Conservation (phyloP, 2,329 filamentous ascomycete genomes). For the Aspergillus tamarii region DNA sequence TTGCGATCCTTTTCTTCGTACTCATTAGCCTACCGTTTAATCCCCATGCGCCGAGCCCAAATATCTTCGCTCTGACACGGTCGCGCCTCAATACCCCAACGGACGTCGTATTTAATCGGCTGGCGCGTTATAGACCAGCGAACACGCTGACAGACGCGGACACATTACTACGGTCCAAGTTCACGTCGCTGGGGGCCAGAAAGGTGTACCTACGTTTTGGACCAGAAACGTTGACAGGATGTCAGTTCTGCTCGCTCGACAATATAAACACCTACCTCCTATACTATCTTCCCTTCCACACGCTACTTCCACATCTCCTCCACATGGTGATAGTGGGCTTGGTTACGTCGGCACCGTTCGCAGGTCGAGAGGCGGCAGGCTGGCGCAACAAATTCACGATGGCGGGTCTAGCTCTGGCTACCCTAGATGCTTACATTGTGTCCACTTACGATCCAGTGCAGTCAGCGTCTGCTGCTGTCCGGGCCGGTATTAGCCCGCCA, state of each 20-base stretch:
- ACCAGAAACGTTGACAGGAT: slow-evolving; percentile 71
- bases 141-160: slow-evolving; percentile 58
- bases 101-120: slow-evolving; percentile 79
- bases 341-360: slow-evolving; percentile 70
- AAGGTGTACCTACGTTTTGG: slow-evolving; percentile 85
- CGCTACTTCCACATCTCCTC: slow-evolving; percentile 76
- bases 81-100: slow-evolving; percentile 85
- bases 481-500: slow-evolving; percentile 64
- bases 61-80: slow-evolving; percentile 76
- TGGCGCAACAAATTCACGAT: slow-evolving; percentile 76
- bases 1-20: slow-evolving; percentile 57
- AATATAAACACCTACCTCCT: slow-evolving; percentile 72
- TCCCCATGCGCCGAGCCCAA: slow-evolving; percentile 56
- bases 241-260: slow-evolving; percentile 79
- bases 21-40: slow-evolving; percentile 70
- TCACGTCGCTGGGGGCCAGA: slow-evolving; percentile 71
- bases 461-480: slow-evolving; percentile 62
- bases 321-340: slow-evolving; percentile 75
- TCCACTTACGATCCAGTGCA: slow-evolving; percentile 62
- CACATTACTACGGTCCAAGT: slow-evolving; percentile 65
- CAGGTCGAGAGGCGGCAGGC: slow-evolving; percentile 63
- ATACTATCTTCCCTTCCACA: slow-evolving; percentile 72
- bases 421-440: slow-evolving; percentile 68
- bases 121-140: slow-evolving; percentile 52
- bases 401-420: slow-evolving; percentile 60